A percentile compares a stretch with the other conserved stretches of the same genome.
phyloP scores from a whole-genome alignment of 768 basidiomycete genomes.

The Agaricus subrufescens region DNA sequence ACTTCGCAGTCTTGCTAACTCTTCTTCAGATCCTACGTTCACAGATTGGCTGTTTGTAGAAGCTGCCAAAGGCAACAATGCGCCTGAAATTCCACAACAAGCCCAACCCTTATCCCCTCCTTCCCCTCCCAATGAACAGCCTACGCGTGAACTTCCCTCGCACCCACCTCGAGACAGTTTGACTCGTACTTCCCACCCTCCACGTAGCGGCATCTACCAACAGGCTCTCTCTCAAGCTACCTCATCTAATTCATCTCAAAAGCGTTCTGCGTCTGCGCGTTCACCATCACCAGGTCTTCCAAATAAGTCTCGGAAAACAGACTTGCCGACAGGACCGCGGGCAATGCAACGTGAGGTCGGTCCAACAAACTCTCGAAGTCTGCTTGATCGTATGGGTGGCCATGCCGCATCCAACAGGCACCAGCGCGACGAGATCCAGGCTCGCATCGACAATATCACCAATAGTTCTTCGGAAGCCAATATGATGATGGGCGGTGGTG shows the following conservation, averaged over 20 bases:
- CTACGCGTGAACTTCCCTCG: constrained; percentile 19
- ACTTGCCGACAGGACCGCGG: constrained; percentile 80
- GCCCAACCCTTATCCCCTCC: constrained; percentile 26
- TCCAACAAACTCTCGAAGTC: constrained; percentile 47
- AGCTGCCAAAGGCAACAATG: constrained; percentile 65
- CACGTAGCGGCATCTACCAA: constrained; percentile 62
- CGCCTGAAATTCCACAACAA: constrained; percentile 38
- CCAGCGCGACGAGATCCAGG: constrained; percentile 67
- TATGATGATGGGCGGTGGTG: constrained; percentile 47
- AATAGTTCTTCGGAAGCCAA: constrained; percentile 49
- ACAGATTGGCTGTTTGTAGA: constrained; percentile 87
- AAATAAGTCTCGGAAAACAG: constrained; percentile 68
- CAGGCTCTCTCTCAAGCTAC: constrained; percentile 67
- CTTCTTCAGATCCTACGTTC: constrained; percentile 63
- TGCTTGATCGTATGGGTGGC: constrained; percentile 80
- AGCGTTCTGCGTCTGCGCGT: constrained; percentile 60
- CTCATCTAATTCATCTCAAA: constrained; percentile 47
- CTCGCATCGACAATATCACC: constrained; percentile 75
- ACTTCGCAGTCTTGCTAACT: constrained; percentile 6
- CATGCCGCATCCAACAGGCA: constrained; percentile 35
- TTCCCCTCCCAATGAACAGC: not conserved
- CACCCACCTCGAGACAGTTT: constrained; percentile 33
- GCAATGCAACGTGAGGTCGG: constrained; percentile 61
- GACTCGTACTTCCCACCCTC: constrained; percentile 39
- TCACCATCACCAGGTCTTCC: constrained; percentile 65